phyloP scores from a whole-genome alignment of 768 basidiomycete genomes.

The Russula compacta region DNA sequence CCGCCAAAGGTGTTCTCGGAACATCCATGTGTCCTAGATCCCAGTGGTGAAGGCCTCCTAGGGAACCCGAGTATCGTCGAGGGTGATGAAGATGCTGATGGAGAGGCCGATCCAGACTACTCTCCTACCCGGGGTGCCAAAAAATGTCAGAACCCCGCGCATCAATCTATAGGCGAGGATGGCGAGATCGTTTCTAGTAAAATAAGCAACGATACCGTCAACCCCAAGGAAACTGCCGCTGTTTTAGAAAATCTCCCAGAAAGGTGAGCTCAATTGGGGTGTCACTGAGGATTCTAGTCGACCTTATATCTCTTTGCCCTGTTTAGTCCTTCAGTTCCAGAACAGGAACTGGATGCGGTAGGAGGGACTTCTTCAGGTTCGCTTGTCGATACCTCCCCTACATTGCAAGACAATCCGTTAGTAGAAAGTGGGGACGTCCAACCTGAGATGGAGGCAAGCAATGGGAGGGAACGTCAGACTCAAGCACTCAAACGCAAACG shows the following conservation, averaged over 20 bases:
- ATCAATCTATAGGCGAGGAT: neutral
- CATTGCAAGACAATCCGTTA: neutral
- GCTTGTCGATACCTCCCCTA: neutral
- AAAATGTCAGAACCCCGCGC: neutral
- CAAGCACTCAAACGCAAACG: conserved; percentile 24
- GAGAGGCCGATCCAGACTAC: conserved; percentile 20
- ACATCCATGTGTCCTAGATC: neutral
- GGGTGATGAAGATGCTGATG: conserved; percentile 17
- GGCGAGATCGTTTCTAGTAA: neutral
- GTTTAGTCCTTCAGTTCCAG: neutral
- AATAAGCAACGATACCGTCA: neutral
- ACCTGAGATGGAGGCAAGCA: neutral
- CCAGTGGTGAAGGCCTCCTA: neutral
- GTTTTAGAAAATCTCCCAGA: neutral
- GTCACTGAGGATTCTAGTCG: neutral
- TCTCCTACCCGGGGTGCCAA: neutral
- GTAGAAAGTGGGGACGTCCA: neutral
- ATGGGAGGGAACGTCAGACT: neutral
- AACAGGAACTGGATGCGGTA: neutral
- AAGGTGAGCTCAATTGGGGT: neutral
- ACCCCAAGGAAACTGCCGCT: neutral
- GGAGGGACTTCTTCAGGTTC: neutral
- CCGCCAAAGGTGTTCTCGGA: neutral
- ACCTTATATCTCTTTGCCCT: neutral
- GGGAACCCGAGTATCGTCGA: neutral